These are phyloP conservation scores for Teratosphaeria viscida DNA, from an alignment of 2,329 filamentous ascomycete genomes.

Conservation along the genomic window DNA sequence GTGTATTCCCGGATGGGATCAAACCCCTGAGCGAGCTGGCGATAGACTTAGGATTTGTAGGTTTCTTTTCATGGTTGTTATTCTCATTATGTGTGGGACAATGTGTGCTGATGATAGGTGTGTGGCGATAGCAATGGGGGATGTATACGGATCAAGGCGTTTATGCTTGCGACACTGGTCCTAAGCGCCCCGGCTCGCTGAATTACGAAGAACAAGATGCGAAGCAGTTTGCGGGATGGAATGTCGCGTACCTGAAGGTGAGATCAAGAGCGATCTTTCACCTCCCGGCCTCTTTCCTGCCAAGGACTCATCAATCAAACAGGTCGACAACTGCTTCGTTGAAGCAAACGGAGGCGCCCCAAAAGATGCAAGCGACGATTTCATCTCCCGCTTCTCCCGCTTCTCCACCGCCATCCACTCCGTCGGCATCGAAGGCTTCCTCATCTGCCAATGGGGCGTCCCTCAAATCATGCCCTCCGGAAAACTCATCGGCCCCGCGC, in stretches of 20 bases:
- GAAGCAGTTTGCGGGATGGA: background rate
- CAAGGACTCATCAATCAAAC: background rate
- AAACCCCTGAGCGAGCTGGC: background rate
- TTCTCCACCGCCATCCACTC: slow-evolving; percentile 18
- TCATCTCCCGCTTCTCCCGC: slow-evolving; percentile 14
- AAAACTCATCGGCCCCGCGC: slow-evolving; percentile 19
- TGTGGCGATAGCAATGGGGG: background rate
- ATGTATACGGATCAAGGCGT: background rate
- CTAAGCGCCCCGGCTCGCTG: background rate
- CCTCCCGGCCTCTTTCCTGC: too few species aligned
- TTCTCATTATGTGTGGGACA: too few species aligned
- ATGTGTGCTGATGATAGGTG: background rate
- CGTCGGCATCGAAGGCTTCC: slow-evolving; percentile 22
- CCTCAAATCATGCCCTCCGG: slow-evolving; percentile 16
- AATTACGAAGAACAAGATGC: background rate
- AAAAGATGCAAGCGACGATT: slow-evolving; percentile 20
- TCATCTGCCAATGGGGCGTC: slow-evolving; percentile 20
- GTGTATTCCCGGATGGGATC: background rate
- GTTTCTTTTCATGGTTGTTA: background rate
- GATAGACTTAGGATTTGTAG: background rate
- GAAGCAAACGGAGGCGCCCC: slow-evolving; percentile 13
- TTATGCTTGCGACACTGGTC: background rate
- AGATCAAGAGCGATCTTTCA: too few species aligned
- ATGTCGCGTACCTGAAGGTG: background rate
- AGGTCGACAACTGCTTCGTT: slow-evolving; percentile 22